These are phyloP conservation scores for Termitomyces sp. DNA, from an alignment of 768 basidiomycete genomes.

Conservation along the genomic window DNA sequence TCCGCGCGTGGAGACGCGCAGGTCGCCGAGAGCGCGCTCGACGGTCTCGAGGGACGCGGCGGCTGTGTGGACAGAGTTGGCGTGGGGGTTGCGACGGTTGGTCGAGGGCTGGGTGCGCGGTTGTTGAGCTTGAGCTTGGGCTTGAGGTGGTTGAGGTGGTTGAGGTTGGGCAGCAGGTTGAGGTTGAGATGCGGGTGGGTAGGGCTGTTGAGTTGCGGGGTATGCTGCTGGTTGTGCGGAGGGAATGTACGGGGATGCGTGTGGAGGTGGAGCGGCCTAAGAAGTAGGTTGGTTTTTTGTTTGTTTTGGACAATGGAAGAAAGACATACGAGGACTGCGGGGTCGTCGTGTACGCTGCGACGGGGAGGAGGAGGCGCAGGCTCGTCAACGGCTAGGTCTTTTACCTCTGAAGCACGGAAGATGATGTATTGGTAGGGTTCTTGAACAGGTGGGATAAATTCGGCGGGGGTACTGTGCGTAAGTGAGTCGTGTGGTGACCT, in stretches of 20 bases:
- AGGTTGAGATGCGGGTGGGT: too few relatives aligned
- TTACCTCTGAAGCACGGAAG: constrained; percentile 86
- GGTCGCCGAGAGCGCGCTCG: constrained; percentile 47
- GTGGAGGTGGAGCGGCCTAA: constrained; percentile 12
- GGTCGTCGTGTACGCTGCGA: constrained; percentile 75
- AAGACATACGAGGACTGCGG: constrained; percentile 57
- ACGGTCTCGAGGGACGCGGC: constrained; percentile 67
- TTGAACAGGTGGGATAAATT: constrained; percentile 80
- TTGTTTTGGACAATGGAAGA: too few relatives aligned
- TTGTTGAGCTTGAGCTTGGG: too few relatives aligned
- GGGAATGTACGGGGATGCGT: constrained; percentile 1
- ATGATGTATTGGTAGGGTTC: constrained; percentile 88
- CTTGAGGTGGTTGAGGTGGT: too few relatives aligned
- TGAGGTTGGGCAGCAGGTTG: too few relatives aligned
- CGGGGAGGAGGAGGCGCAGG: constrained; percentile 32
- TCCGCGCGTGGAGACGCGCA: constrained; percentile 32
- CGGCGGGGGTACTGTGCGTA: constrained; percentile 49
- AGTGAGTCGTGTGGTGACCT: too few relatives aligned
- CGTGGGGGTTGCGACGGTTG: constrained; percentile 13
- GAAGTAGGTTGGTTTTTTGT: too few relatives aligned
- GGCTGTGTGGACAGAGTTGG: constrained; percentile 60
- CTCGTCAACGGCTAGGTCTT: constrained; percentile 83
- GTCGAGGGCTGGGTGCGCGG: constrained; percentile 12
- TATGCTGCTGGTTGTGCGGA: background rate
- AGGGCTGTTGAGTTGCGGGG: too few relatives aligned